A percentile compares a stretch with the other conserved stretches of the same genome.
Conservation (phyloP, 352 stramenopile genomes). For the Phytophthora europaea region DNA sequence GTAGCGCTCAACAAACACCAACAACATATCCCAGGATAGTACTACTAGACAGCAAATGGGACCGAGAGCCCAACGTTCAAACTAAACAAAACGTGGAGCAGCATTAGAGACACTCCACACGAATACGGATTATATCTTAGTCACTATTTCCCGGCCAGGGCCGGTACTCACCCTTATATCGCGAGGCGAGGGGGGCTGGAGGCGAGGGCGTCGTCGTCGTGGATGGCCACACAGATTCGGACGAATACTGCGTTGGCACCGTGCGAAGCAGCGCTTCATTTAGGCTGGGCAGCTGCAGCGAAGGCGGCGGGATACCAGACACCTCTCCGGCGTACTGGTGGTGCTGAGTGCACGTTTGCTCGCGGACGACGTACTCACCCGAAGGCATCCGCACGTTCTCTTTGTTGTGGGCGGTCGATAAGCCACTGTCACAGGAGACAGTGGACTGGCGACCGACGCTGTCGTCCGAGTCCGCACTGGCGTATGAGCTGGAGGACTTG, state of each 20-base stretch:
- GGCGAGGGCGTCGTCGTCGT: slow-evolving; percentile 29
- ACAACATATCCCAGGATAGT: background rate
- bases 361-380: slow-evolving; percentile 10
- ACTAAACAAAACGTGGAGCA: background rate
- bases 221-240: slow-evolving; percentile 33
- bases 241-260: slow-evolving; percentile 36
- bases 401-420: slow-evolving; percentile 37
- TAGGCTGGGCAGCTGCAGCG: slow-evolving; percentile 47
- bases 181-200: slow-evolving; percentile 26
- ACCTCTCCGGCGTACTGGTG: slow-evolving; percentile 39
- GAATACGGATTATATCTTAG: slow-evolving; percentile 29
- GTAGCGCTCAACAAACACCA: background rate
- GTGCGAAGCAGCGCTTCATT: slow-evolving; percentile 54
- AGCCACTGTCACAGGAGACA: slow-evolving; percentile 44
- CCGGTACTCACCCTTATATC: slow-evolving; percentile 38
- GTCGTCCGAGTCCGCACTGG: slow-evolving; percentile 58
- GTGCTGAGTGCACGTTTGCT: slow-evolving; percentile 19
- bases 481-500: slow-evolving; percentile 26
- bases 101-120: background rate
- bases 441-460: slow-evolving; percentile 53
- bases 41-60: background rate
- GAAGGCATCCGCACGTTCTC: slow-evolving; percentile 34
- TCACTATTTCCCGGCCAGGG: slow-evolving; percentile 34
- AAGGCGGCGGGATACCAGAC: slow-evolving; percentile 26
- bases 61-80: background rate